Evolutionary conservation across 169 alveolate genomes (phyloP).

Genomic region (Eimeria acervulina): DNA sequence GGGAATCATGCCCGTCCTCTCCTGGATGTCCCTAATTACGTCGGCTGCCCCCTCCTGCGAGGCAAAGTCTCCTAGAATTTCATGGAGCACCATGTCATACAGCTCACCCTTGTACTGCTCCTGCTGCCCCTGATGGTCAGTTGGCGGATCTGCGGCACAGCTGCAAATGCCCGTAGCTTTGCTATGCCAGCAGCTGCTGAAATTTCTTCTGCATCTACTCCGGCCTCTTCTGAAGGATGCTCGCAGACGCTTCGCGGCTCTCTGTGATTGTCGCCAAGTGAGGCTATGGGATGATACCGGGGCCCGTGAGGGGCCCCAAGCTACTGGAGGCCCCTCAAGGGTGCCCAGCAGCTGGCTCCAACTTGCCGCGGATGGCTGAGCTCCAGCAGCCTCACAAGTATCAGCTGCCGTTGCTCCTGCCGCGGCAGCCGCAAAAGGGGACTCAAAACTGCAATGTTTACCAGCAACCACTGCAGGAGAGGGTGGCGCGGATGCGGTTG

Average conservation of each 20-base stretch:
- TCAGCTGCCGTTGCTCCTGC: background rate
- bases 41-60: slow-evolving; percentile 94
- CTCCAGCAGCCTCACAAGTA: background rate
- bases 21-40: slow-evolving; percentile 90
- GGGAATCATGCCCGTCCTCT: slow-evolving; percentile 86
- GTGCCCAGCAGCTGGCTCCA: background rate
- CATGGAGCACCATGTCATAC: slow-evolving; percentile 92
- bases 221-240: background rate
- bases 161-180: background rate
- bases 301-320: too few species aligned
- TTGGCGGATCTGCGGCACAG: background rate
- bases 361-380: background rate
- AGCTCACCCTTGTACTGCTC: slow-evolving; percentile 30
- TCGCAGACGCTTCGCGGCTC: slow-evolving; percentile 12
- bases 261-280: background rate
- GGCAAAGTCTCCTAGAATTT: slow-evolving; percentile 93
- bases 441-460: background rate
- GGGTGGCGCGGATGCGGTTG: background rate
- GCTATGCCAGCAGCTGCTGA: background rate
- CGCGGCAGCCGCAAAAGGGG: background rate
- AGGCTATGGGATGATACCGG: too few species aligned
- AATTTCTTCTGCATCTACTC: background rate
- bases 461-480: background rate
- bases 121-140: background rate
- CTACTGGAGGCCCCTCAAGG: too few species aligned